Evolutionary conservation across 352 stramenopile species (phyloP).

Genomic region (Nothophytophthora sp.): DNA sequence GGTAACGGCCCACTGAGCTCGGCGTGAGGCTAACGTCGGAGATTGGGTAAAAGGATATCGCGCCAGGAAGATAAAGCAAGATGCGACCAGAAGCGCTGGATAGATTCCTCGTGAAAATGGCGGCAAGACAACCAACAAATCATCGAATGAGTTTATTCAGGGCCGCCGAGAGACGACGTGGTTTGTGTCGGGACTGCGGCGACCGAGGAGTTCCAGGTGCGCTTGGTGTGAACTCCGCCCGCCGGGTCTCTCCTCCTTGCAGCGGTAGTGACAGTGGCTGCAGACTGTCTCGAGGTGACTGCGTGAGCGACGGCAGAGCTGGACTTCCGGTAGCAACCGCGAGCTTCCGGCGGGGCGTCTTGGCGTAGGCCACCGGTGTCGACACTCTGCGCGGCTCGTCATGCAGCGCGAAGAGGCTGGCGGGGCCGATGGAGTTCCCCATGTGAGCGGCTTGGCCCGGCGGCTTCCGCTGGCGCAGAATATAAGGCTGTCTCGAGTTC

Average conservation of each 20-base stretch:
- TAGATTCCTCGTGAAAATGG: too few species aligned
- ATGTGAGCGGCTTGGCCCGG: slow-evolving; percentile 17
- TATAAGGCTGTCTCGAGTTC: slow-evolving; percentile 47
- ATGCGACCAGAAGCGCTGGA: too few species aligned
- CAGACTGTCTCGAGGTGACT: slow-evolving; percentile 10
- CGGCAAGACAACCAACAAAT: neutral
- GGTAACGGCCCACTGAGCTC: slow-evolving; percentile 4
- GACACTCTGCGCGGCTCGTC: slow-evolving; percentile 37
- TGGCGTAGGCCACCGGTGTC: slow-evolving; percentile 39
- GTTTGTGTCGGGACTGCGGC: slow-evolving; percentile 48
- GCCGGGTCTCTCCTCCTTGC: slow-evolving; percentile 13
- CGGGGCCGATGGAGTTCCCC: slow-evolving; percentile 41
- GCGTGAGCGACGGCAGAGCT: slow-evolving; percentile 21
- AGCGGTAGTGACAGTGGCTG: slow-evolving; percentile 12
- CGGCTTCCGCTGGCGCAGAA: slow-evolving; percentile 53
- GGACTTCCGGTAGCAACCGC: slow-evolving; percentile 23
- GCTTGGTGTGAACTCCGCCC: slow-evolving; percentile 29
- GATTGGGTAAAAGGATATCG: neutral
- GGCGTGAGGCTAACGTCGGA: neutral
- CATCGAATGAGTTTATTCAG: slow-evolving; percentile 54
- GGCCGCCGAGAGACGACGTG: slow-evolving; percentile 38
- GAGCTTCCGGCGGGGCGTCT: slow-evolving; percentile 35
- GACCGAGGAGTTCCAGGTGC: slow-evolving; percentile 38
- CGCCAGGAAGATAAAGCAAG: neutral
- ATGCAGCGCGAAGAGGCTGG: slow-evolving; percentile 36